Percentiles rank a stretch among this genome's conserved stretches.
These are phyloP conservation scores for Escallonia herrerae DNA, from an alignment of 129 eudicot species.

Conservation along the genomic window DNA sequence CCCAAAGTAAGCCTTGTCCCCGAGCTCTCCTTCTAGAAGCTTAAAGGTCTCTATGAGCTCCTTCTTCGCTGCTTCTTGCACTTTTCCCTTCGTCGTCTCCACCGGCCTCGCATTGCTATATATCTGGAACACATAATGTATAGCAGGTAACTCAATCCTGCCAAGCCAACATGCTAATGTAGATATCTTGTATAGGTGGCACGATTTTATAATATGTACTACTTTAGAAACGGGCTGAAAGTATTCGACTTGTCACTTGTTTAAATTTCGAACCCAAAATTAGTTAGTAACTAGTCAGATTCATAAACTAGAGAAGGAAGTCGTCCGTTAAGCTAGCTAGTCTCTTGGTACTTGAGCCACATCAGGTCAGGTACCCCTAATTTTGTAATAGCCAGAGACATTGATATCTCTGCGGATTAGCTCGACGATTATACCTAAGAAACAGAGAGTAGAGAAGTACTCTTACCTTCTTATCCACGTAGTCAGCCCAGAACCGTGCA, in stretches of 20 bases:
- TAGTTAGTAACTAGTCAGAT: neutral
- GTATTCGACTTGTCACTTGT: neutral
- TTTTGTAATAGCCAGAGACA: neutral
- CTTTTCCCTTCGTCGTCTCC: slow-evolving; percentile 24
- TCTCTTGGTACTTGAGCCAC: neutral
- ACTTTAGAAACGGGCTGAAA: no score
- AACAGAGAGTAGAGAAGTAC: neutral
- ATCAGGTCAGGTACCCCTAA: neutral
- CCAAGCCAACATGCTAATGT: neutral
- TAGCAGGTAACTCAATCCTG: neutral
- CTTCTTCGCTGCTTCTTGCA: slow-evolving; percentile 21
- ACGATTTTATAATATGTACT: no score
- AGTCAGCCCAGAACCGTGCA: slow-evolving; percentile 36
- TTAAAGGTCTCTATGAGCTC: slow-evolving; percentile 24
- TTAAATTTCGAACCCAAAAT: no score
- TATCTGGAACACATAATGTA: slow-evolving; percentile 1
- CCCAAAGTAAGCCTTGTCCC: slow-evolving; percentile 24
- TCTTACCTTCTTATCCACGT: slow-evolving; percentile 27
- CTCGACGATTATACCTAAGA: neutral
- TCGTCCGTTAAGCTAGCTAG: no score
- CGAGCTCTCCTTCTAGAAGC: slow-evolving; percentile 23
- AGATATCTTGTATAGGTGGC: neutral
- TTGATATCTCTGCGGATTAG: no score
- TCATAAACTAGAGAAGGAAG: neutral
- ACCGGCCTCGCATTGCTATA: slow-evolving; percentile 18